Evolutionary conservation across 139 green algal genomes (phyloP).

Genomic region (Haematococcus sp.): DNA sequence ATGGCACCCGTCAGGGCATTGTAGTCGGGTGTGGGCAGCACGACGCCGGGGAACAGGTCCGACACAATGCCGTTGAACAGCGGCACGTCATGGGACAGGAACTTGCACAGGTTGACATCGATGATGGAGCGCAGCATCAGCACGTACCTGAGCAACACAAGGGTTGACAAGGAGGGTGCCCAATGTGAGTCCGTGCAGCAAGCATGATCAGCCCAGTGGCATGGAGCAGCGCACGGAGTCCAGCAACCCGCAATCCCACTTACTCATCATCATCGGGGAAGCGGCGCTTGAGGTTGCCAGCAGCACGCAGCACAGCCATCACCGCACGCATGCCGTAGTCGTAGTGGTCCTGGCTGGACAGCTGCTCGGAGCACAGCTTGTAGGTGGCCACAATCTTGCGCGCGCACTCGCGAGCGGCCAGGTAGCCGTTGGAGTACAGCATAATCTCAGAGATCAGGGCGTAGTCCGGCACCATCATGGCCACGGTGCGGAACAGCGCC

Average conservation of each 20-base stretch:
- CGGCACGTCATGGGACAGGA: conserved; percentile 78
- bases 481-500: conserved; percentile 70
- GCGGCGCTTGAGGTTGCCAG: conserved; percentile 46
- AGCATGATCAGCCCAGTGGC: too few relatives aligned
- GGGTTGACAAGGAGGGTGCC: too few relatives aligned
- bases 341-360: conserved; percentile 78
- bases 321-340: conserved; percentile 81
- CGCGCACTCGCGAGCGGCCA: conserved; percentile 53
- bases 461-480: conserved; percentile 83
- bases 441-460: conserved; percentile 76
- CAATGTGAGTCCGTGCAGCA: too few relatives aligned
- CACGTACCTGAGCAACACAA: conserved; percentile 46
- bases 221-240: neutral
- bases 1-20: conserved; percentile 50
- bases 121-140: conserved; percentile 77
- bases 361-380: conserved; percentile 82
- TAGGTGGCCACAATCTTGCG: conserved; percentile 84
- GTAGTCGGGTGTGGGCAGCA: conserved; percentile 63
- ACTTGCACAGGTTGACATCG: conserved; percentile 85
- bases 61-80: conserved; percentile 75
- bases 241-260: conserved; percentile 17
- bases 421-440: conserved; percentile 51
- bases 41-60: conserved; percentile 72
- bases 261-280: conserved; percentile 48
- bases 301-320: conserved; percentile 75